Base-by-base conservation (phyloP, 2,329 filamentous ascomycete genomes). In the Penicillium expansum region DNA sequence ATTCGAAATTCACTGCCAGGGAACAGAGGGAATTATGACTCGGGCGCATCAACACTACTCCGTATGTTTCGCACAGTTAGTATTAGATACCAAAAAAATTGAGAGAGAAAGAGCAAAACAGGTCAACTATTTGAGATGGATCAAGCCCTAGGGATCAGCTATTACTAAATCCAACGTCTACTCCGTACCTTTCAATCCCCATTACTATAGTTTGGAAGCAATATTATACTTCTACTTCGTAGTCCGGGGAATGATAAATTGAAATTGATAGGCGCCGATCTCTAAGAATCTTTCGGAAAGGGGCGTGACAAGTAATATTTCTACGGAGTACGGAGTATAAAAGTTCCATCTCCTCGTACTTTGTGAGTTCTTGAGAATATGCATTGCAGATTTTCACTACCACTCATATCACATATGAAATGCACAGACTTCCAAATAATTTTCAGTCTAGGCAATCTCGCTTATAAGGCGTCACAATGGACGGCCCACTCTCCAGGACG, bases 401-500 rank as follows among this genome's bases (percentile, higher is more conserved):
- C 16, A 27, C 35, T 24, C 30, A 35, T 47, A 32, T 47, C 44
- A 48, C 44, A 47, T 47, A 22, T 16, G 41, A 44, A 16, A 43
- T 16, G 22, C 20, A 32, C 32, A 5, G 20, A 18, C 41, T 48
- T 30, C 43, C 43, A 45, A 32, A 45, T 45, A 29, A 37, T 38
- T 18, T 14, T 1, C 27, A 35, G n/a, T 35, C 14, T 32, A 38
- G 27, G 38, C 52, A 61, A 55, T 58, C 22, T 61, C 60, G 60
- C 55, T 61, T 62, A 59, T 29, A 30, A 51, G 29, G 24, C 24
- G 38, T 37, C 18, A 7, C 16, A n/a, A 27, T n/a, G 1, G 16
- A 14, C 16, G 22, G 4, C 9, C 39, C 39, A 42, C 39, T 27
- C 51, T 51, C 52, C 48, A 48, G 22, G 50, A 58, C 58, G 58